Percentiles rank a stretch among this genome's conserved stretches.
Conservation (phyloP, 1,284 basidiomycete species). For the Heterobasidion annosum region DNA sequence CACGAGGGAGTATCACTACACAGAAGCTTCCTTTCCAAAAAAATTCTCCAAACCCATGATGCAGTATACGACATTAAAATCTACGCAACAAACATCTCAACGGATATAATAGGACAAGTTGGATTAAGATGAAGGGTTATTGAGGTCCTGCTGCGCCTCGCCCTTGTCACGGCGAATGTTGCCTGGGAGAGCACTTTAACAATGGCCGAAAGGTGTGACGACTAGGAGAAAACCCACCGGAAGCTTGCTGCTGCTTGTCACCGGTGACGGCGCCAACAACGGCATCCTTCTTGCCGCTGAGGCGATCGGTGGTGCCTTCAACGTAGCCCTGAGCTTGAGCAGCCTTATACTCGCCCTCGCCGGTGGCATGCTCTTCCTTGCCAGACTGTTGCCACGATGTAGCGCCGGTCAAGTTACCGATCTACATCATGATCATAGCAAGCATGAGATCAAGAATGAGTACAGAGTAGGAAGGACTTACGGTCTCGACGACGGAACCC, state of each 20-base stretch:
- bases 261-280: constrained; percentile 57
- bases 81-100: too few relatives aligned
- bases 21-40: too few relatives aligned
- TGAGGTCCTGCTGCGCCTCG: constrained; percentile 24
- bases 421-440: constrained; percentile 6
- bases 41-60: too few relatives aligned
- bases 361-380: constrained; percentile 56
- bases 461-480: neutral
- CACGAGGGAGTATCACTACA: too few relatives aligned
- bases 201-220: neutral
- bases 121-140: constrained; percentile 12
- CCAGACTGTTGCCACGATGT: constrained; percentile 30
- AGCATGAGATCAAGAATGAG: neutral
- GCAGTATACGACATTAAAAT: too few relatives aligned
- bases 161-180: constrained; percentile 32
- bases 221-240: constrained; percentile 29
- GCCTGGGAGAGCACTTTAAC: constrained; percentile 10
- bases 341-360: constrained; percentile 53
- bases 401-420: constrained; percentile 7
- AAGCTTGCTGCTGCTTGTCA: constrained; percentile 51
- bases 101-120: neutral
- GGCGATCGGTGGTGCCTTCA: constrained; percentile 50
- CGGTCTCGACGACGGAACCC: constrained; percentile 49
- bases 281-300: constrained; percentile 58
- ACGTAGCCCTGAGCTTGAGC: constrained; percentile 46